Conservation (phyloP, 2,329 filamentous ascomycete species). For the Fusarium siculi region DNA sequence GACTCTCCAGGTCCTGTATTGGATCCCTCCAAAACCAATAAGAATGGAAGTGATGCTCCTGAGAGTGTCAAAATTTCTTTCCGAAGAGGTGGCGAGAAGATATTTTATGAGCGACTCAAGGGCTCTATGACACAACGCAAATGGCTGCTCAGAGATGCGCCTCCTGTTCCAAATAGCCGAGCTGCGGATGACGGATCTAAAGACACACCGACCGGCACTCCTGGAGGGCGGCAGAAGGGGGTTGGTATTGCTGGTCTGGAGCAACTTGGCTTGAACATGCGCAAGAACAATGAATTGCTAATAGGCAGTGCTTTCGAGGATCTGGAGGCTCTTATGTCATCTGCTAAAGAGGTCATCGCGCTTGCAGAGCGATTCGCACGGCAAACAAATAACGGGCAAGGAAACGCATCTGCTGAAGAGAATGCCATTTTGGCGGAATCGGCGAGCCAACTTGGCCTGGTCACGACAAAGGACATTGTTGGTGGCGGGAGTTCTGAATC, state of each 20-base stretch:
- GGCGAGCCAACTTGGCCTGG: constrained; percentile 79
- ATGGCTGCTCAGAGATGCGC: constrained; percentile 92
- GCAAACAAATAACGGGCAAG: constrained; percentile 69
- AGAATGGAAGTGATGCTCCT: constrained; percentile 62
- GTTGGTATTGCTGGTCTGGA: constrained; percentile 95
- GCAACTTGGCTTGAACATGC: constrained; percentile 82
- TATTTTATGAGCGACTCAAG: constrained; percentile 90
- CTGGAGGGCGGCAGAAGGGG: constrained; percentile 61
- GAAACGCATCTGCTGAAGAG: constrained; percentile 73
- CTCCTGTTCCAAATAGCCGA: constrained; percentile 76
- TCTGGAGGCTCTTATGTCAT: constrained; percentile 95
- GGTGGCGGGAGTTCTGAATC: constrained; percentile 79
- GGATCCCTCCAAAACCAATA: constrained; percentile 47
- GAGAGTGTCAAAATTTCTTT: constrained; percentile 94
- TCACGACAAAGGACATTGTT: constrained; percentile 96
- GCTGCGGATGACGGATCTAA: constrained; percentile 50
- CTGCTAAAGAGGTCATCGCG: constrained; percentile 94
- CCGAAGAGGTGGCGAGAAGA: constrained; percentile 85
- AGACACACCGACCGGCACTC: constrained; percentile 41
- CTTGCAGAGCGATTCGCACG: constrained; percentile 88
- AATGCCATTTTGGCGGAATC: constrained; percentile 82
- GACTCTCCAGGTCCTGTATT: constrained; percentile 84
- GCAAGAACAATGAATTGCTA: constrained; percentile 91
- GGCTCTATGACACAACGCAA: constrained; percentile 90
- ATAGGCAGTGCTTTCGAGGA: constrained; percentile 97